A percentile compares a stretch with the other conserved stretches of the same genome.
Evolutionary conservation across 768 basidiomycete genomes (phyloP).

Genomic region (Leccinum boreale): DNA sequence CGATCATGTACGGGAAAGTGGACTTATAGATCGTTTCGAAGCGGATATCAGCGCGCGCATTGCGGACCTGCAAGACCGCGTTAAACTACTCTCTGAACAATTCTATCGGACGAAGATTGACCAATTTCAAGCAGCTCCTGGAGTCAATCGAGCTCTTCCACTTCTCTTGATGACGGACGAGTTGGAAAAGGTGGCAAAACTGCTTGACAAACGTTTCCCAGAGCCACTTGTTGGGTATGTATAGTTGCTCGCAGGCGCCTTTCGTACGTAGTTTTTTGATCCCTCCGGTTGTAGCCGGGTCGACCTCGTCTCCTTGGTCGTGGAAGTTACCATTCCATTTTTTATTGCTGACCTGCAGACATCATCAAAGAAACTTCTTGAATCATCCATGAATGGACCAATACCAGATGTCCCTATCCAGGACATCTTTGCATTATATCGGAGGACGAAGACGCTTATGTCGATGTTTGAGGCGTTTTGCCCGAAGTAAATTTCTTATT

Average conservation of each 20-base stretch:
- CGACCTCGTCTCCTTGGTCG: constrained; percentile 71
- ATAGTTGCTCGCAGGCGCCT: background rate
- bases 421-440: constrained; percentile 85
- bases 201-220: constrained; percentile 82
- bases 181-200: constrained; percentile 81
- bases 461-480: constrained; percentile 84
- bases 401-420: constrained; percentile 86
- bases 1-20: constrained; percentile 67
- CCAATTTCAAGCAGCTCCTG: constrained; percentile 64
- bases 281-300: constrained; percentile 45
- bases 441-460: constrained; percentile 68
- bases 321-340: constrained; percentile 66
- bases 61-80: constrained; percentile 61
- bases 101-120: constrained; percentile 63
- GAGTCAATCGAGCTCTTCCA: constrained; percentile 79
- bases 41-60: constrained; percentile 70
- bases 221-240: constrained; percentile 77
- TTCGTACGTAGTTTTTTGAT: background rate
- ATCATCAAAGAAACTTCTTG: constrained; percentile 71
- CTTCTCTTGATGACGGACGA: constrained; percentile 84
- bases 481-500: constrained; percentile 53
- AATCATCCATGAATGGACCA: constrained; percentile 82
- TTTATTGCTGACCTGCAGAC: constrained; percentile 64
- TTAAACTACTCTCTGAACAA: constrained; percentile 55
- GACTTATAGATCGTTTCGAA: constrained; percentile 68